Evolutionary conservation across 306 rosid genomes (phyloP).

Genomic region (Ormosia semicastrata): DNA sequence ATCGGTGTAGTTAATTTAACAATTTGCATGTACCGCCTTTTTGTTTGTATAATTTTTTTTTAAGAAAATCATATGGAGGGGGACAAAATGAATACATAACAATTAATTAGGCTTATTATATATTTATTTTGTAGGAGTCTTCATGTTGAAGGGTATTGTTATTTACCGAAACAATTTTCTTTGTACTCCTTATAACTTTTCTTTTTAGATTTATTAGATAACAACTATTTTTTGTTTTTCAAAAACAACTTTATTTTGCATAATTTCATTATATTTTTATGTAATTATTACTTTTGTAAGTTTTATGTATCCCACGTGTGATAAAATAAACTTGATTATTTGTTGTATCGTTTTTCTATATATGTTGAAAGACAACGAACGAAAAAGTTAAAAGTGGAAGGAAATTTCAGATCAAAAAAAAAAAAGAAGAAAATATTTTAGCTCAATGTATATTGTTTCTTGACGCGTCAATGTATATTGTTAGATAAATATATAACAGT

Average conservation of each 20-base stretch:
- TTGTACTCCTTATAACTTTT: background rate
- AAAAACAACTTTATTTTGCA: background rate
- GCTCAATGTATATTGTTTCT: too few species aligned
- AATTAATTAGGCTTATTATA: background rate
- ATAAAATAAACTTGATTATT: background rate
- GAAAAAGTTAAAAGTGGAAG: background rate
- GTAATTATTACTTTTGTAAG: too few species aligned
- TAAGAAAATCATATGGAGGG: background rate
- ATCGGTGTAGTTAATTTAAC: background rate
- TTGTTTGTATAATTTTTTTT: background rate
- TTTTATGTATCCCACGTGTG: too few species aligned
- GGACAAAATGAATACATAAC: background rate
- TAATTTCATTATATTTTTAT: background rate
- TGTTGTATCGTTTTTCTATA: background rate
- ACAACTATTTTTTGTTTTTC: background rate
- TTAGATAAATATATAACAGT: background rate
- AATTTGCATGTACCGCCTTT: background rate
- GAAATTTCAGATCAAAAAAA: too few species aligned
- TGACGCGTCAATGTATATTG: background rate
- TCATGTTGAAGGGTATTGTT: background rate
- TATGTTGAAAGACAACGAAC: background rate
- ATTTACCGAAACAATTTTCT: background rate
- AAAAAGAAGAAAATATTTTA: too few species aligned
- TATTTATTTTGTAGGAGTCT: background rate
- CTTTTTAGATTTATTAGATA: background rate